phyloP scores from a whole-genome alignment of 2,329 filamentous ascomycete genomes.

The Aspergillus persii region DNA sequence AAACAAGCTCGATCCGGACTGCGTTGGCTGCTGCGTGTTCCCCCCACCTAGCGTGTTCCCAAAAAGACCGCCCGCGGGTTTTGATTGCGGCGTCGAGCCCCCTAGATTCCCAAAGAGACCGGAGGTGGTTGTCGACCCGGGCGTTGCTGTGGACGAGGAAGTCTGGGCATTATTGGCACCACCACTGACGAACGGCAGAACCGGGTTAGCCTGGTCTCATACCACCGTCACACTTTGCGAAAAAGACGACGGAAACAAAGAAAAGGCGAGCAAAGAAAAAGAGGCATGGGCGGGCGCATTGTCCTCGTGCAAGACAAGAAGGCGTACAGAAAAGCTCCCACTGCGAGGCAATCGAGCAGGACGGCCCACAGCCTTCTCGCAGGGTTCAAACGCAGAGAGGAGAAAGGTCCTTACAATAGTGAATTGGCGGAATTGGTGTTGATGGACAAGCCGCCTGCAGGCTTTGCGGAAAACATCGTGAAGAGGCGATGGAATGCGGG shows the following conservation, averaged over 20 bases:
- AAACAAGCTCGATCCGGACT: constrained; percentile 33
- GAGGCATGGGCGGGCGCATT: not conserved
- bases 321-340: not conserved
- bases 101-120: constrained; percentile 31
- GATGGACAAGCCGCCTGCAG: constrained; percentile 47
- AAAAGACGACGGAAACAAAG: not conserved
- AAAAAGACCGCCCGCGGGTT: constrained; percentile 34
- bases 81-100: constrained; percentile 27
- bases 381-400: not conserved
- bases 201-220: constrained; percentile 1
- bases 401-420: constrained; percentile 42
- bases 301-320: not conserved
- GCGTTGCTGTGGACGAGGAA: constrained; percentile 26
- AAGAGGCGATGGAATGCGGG: not conserved
- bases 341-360: not conserved
- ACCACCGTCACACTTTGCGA: not conserved
- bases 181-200: constrained; percentile 21
- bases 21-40: constrained; percentile 25
- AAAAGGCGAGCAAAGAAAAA: not conserved
- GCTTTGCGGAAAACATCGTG: constrained; percentile 38
- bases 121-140: constrained; percentile 22
- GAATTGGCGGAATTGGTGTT: constrained; percentile 52
- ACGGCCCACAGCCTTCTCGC: not conserved
- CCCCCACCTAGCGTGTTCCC: constrained; percentile 21
- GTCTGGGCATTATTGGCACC: constrained; percentile 28